Conservation (phyloP, 2,329 filamentous ascomycete species). For the Periconia sp. region DNA sequence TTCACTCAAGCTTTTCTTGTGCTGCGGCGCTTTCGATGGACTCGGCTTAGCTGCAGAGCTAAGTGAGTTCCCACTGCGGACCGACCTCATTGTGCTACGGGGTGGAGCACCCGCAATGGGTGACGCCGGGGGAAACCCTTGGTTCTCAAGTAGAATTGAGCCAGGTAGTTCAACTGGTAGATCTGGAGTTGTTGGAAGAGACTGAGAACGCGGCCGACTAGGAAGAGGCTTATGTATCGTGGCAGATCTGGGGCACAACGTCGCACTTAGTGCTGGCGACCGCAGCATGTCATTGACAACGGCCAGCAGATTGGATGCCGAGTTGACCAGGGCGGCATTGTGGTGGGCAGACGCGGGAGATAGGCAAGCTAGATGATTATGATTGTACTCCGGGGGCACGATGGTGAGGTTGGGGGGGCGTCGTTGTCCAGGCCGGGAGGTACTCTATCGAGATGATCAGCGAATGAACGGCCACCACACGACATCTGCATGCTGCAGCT, state of each 20-base stretch:
- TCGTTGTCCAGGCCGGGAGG: slow-evolving; percentile 24
- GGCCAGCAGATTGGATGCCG: slow-evolving; percentile 45
- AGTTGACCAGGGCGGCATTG: slow-evolving; percentile 34
- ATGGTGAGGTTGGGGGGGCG: slow-evolving; percentile 40
- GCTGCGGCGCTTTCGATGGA: slow-evolving; percentile 27
- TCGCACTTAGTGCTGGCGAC: slow-evolving; percentile 45
- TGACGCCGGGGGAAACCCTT: slow-evolving; percentile 32
- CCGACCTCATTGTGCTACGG: slow-evolving; percentile 32
- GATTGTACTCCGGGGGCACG: slow-evolving; percentile 27
- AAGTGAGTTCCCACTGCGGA: slow-evolving; percentile 29
- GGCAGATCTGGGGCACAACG: slow-evolving; percentile 32
- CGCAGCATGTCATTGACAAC: slow-evolving; percentile 52
- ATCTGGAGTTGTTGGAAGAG: slow-evolving; percentile 47
- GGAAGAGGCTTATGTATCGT: slow-evolving; percentile 43
- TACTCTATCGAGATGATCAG: slow-evolving; percentile 34
- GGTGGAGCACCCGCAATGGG: slow-evolving; percentile 19
- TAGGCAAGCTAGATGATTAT: slow-evolving; percentile 21
- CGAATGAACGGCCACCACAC: slow-evolving; percentile 41
- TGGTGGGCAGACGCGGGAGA: slow-evolving; percentile 35
- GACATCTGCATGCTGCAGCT: slow-evolving; percentile 18
- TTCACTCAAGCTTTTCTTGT: slow-evolving; percentile 31
- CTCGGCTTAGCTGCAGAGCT: slow-evolving; percentile 20
- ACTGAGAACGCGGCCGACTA: slow-evolving; percentile 48
- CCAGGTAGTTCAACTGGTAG: slow-evolving; percentile 37
- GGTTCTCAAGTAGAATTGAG: slow-evolving; percentile 39